phyloP scores from a whole-genome alignment of 176 grass and related monocot genomes.

The Oryza meridionalis region DNA sequence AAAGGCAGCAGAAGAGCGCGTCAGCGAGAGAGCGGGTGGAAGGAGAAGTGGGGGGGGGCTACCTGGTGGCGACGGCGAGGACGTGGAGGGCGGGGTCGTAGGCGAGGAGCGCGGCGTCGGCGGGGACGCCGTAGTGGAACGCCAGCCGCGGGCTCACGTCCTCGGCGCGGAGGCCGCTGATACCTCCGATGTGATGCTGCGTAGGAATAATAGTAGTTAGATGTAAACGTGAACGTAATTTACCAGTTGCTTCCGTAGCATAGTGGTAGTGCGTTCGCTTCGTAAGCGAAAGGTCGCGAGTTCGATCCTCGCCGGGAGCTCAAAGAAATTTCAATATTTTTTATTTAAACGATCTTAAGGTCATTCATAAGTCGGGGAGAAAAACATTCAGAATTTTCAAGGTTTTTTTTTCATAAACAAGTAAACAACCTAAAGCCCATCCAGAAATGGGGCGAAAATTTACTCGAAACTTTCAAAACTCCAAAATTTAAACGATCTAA shows the following conservation, averaged over 20 bases:
- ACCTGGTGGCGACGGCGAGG: slow-evolving; percentile 83
- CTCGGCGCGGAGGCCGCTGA: slow-evolving; percentile 60
- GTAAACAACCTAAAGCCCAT: background rate
- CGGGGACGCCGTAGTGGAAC: slow-evolving; percentile 90
- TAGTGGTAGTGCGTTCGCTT: slow-evolving; percentile 87
- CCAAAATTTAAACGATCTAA: no score
- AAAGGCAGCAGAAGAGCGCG: background rate
- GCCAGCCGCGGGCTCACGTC: slow-evolving; percentile 74
- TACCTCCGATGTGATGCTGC: slow-evolving; percentile 16
- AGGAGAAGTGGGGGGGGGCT: background rate
- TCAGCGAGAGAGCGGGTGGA: background rate
- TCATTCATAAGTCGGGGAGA: no score
- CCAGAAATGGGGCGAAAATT: background rate
- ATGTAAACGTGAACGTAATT: fast-evolving
- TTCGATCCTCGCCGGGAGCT: slow-evolving; percentile 88
- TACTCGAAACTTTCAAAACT: background rate
- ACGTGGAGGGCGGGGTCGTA: slow-evolving; percentile 74
- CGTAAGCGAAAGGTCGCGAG: slow-evolving; percentile 94
- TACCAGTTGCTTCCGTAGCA: slow-evolving; percentile 48
- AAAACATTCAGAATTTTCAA: no score
- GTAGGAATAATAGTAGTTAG: fast-evolving
- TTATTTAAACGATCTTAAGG: no score
- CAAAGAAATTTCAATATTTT: no score
- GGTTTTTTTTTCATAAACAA: no score
- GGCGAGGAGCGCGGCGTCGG: slow-evolving; percentile 62